Evolutionary conservation across 768 basidiomycete genomes (phyloP), one percentile per base, ranked within the genome.

Genomic region (Podaxis sp.): DNA sequence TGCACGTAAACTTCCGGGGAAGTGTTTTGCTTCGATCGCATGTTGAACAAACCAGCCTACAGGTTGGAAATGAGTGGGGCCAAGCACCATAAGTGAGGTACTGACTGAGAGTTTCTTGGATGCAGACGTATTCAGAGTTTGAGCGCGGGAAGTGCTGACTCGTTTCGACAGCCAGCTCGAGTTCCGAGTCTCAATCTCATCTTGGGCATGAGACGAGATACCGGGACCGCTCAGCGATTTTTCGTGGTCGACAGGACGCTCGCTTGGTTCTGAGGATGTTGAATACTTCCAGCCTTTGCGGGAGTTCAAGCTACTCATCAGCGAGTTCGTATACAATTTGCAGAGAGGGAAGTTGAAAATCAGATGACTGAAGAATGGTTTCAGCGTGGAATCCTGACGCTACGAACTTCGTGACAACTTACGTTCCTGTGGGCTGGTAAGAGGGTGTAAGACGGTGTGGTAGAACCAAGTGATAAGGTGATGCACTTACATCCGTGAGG

Each of bases 321-420:
- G 69, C 0, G 75, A 75, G 68, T 78, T 80, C 22, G 76, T 76
- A 66, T 78, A 78, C 8, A 81, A 68, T 66, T 79, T 80, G 46
- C 76, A 73, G 15, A 79, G 73, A 6, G 73, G 72, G 52, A 78
- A 72, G 67, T 75, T 76, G 68, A 78, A 76, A 13, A 74, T 67
- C 3, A 80, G 68, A 65, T 80, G 75, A 40, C 77, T 78, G 15
- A 62, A 36, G 28, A 28, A n/a, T 41, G 6, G 20, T 20, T 55
- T 46, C 51, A 36, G 33, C 30, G 30, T 20, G 13, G n/a, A 20
- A 20, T 7, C 12, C 20, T 12, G 15, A 12, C 30, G 13, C 13
- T 17, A 13, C 22, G 30, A 26, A 15, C 8, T 17, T 22, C 15
- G 30, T 12, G 11, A 53, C n/a, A 66, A 2, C 65, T 50, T 40